Conservation (phyloP, 2,329 filamentous ascomycete species). For the Thermochaetoides dissita region DNA sequence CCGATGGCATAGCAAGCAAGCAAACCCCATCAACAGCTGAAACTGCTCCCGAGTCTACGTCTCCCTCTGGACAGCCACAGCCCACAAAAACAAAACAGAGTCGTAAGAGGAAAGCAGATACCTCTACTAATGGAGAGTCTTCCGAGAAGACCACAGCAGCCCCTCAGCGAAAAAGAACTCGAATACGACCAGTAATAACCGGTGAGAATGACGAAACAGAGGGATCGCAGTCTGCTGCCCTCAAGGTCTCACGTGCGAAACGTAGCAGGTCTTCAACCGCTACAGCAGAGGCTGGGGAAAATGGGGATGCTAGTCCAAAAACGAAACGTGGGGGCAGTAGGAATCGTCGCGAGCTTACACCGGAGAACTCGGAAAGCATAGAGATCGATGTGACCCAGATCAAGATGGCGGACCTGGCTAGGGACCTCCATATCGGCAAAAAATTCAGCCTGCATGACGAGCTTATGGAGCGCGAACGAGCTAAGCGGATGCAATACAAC, state of each 20-base stretch:
- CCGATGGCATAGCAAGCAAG: background rate
- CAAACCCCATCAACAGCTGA: slow-evolving; percentile 1
- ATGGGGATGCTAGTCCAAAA: slow-evolving; percentile 4
- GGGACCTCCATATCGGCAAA: slow-evolving; percentile 57
- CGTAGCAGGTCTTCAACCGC: slow-evolving; percentile 4
- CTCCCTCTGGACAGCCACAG: background rate
- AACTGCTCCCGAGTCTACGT: slow-evolving; percentile 1
- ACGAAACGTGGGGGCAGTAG: too few species aligned
- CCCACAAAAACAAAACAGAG: slow-evolving; percentile 2
- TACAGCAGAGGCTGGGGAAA: slow-evolving; percentile 9
- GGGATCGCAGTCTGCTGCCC: slow-evolving; percentile 4
- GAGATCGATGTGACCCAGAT: slow-evolving; percentile 51
- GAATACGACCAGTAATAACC: slow-evolving; percentile 3
- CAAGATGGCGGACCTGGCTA: slow-evolving; percentile 60
- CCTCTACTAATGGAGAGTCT: slow-evolving; percentile 3
- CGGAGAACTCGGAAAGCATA: slow-evolving; percentile 48
- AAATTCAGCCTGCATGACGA: slow-evolving; percentile 62
- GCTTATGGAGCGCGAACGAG: slow-evolving; percentile 52
- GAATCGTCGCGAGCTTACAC: slow-evolving; percentile 15
- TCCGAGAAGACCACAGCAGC: slow-evolving; percentile 3
- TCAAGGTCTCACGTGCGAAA: slow-evolving; percentile 9
- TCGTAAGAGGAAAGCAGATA: slow-evolving; percentile 12
- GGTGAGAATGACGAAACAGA: slow-evolving; percentile 1
- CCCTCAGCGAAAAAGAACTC: slow-evolving; percentile 13
- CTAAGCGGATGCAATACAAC: slow-evolving; percentile 21